Percentiles rank a stretch among this genome's conserved stretches.
These are phyloP conservation scores for Rhodotorula kratochvilovae DNA, from an alignment of 768 basidiomycete species.

Conservation along the genomic window DNA sequence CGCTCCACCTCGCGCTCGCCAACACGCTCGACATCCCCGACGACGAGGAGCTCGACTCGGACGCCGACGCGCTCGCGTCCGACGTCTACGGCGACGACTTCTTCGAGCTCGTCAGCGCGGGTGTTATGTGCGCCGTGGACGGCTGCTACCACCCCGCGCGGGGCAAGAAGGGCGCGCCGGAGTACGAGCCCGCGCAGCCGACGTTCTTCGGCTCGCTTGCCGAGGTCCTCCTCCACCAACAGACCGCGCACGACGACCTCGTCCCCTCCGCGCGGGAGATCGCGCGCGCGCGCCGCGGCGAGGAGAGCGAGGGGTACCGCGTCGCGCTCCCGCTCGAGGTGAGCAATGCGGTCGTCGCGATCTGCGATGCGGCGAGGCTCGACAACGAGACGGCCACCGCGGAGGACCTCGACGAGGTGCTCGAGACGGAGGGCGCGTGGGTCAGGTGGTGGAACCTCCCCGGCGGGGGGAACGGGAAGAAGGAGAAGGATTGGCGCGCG, in stretches of 20 bases:
- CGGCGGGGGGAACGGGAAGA: neutral
- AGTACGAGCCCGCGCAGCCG: neutral
- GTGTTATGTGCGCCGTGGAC: constrained; percentile 2
- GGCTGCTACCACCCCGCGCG: neutral
- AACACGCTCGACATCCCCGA: neutral
- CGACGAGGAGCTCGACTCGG: neutral
- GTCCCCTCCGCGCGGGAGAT: neutral
- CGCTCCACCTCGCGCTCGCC: neutral
- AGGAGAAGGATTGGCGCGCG: neutral
- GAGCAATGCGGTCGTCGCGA: neutral
- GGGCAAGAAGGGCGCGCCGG: neutral
- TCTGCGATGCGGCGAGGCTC: neutral
- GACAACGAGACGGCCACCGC: neutral
- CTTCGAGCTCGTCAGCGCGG: neutral
- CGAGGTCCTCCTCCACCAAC: constrained; percentile 18
- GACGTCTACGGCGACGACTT: neutral
- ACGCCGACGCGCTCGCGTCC: neutral
- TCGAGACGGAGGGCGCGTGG: neutral
- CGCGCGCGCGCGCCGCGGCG: neutral
- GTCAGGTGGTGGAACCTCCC: constrained; percentile 1
- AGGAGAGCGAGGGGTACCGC: neutral
- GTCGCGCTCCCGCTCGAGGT: constrained; percentile 19
- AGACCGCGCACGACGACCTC: constrained; percentile 1
- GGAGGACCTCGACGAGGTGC: neutral
- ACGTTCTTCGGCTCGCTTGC: constrained; percentile 17